Conservation (phyloP, 345 rosid species). For the Sonneratia caseolaris region DNA sequence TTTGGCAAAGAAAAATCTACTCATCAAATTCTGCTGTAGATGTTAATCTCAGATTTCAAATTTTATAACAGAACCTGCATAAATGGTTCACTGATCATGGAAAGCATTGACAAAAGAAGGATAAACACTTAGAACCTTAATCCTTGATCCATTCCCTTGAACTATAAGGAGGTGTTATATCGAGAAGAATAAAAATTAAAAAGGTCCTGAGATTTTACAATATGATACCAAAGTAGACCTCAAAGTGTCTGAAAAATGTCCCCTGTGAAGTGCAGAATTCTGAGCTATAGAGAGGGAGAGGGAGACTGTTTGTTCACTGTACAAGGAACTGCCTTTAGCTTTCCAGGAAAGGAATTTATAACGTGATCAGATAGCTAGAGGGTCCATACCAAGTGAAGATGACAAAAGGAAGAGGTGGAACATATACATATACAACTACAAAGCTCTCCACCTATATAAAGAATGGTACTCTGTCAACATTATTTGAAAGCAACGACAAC, state of each 20-base stretch:
- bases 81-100: not conserved
- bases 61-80: not conserved
- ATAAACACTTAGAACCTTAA: not conserved
- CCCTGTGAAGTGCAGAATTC: constrained; percentile 5
- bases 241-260: not conserved
- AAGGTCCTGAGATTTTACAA: not conserved
- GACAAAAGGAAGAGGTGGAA: not conserved
- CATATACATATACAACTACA: not conserved
- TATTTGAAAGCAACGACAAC: not conserved
- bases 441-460: constrained; percentile 2
- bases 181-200: not conserved
- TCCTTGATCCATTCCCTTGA: not conserved
- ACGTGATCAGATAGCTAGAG: constrained; percentile 2
- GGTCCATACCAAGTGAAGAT: constrained; percentile 6
- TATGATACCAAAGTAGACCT: not conserved
- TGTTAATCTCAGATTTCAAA: not conserved
- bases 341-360: constrained; percentile 1
- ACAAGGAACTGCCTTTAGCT: constrained; percentile 3
- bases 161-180: not conserved
- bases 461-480: constrained; percentile 8
- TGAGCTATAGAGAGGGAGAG: not conserved
- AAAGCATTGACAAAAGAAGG: not conserved
- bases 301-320: not conserved
- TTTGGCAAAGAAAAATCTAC: not conserved
- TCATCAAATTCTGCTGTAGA: not conserved